Conservation (phyloP, 352 stramenopile species). For the Phytophthora pinifolia region DNA sequence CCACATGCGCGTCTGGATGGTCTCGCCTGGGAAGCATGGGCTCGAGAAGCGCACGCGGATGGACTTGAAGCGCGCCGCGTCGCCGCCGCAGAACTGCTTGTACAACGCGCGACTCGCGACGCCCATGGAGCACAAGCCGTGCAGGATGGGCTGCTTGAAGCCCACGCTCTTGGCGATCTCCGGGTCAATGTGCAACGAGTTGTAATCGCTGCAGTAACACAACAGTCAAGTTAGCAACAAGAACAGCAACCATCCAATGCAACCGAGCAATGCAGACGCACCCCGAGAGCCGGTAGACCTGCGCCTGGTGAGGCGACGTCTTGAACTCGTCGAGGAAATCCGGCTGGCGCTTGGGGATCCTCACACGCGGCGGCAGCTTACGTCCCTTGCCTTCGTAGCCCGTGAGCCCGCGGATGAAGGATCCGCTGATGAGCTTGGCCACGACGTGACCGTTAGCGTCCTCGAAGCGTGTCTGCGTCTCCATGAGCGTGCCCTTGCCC, state of each 20-base stretch:
- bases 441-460: slow-evolving; percentile 58
- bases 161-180: slow-evolving; percentile 72
- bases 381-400: slow-evolving; percentile 72
- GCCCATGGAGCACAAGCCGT: slow-evolving; percentile 94
- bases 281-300: slow-evolving; percentile 94
- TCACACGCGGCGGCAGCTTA: slow-evolving; percentile 63
- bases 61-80: slow-evolving; percentile 74
- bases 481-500: slow-evolving; percentile 80
- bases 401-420: slow-evolving; percentile 80
- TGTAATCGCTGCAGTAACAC: slow-evolving; percentile 84
- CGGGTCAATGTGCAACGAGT: slow-evolving; percentile 93
- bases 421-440: slow-evolving; percentile 73
- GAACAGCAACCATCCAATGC: background rate
- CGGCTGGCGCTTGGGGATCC: slow-evolving; percentile 71
- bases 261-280: slow-evolving; percentile 21
- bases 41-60: slow-evolving; percentile 89
- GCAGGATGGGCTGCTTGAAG: slow-evolving; percentile 90
- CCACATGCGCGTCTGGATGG: slow-evolving; percentile 87
- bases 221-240: background rate
- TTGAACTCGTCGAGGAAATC: slow-evolving; percentile 67
- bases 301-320: slow-evolving; percentile 72
- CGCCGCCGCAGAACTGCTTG: slow-evolving; percentile 73
- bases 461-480: slow-evolving; percentile 81
- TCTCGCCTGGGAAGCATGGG: slow-evolving; percentile 86
- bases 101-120: slow-evolving; percentile 80